Evolutionary conservation across 345 rosid species (phyloP).

Genomic region (Xanthoceras sorbifolium): DNA sequence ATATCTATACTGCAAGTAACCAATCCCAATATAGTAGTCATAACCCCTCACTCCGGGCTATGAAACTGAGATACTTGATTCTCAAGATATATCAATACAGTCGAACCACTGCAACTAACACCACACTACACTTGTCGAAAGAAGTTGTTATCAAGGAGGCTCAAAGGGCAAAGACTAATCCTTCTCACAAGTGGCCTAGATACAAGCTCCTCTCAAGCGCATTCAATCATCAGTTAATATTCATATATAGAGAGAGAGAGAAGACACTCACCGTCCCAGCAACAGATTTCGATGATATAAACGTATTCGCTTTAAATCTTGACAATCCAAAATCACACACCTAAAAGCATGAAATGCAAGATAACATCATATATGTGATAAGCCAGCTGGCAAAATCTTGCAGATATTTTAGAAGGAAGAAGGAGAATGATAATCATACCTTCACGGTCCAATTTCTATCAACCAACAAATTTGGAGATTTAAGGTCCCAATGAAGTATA

Average conservation of each 20-base stretch:
- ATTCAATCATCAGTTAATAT: not conserved
- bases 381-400: not conserved
- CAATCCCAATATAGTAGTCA: not conserved
- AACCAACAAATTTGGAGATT: constrained; percentile 91
- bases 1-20: not conserved
- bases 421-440: constrained; percentile 39
- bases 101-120: not conserved
- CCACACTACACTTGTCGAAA: not conserved
- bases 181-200: not conserved
- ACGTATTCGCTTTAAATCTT: constrained; percentile 90
- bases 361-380: not conserved
- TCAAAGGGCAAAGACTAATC: not conserved
- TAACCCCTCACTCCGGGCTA: not conserved
- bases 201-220: not conserved
- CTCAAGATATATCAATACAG: not conserved
- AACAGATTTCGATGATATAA: constrained; percentile 88
- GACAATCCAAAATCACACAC: constrained; percentile 97
- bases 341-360: constrained; percentile 38
- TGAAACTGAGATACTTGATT: not conserved
- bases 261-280: constrained; percentile 98
- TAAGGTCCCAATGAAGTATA: constrained; percentile 96
- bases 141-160: no score
- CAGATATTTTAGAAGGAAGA: not conserved
- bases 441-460: constrained; percentile 97
- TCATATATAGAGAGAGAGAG: constrained; percentile 17